A percentile compares a stretch with the other conserved stretches of the same genome.
Conservation (phyloP, 441 rosid species). For the Omphalea diandra region DNA sequence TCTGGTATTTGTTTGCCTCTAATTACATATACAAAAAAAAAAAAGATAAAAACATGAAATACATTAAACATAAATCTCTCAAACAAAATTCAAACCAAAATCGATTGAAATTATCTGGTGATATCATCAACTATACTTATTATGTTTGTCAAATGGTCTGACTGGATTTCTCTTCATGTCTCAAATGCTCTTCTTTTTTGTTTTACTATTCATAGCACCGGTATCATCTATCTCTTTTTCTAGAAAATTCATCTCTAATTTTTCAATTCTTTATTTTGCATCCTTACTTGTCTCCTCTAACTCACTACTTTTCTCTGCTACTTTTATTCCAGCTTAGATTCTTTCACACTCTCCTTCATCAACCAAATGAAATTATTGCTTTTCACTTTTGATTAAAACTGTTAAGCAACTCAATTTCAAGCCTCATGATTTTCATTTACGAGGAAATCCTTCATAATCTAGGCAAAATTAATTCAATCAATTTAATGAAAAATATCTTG, state of each 20-base stretch:
- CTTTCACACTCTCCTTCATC: constrained; percentile 72
- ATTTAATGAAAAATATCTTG: constrained; percentile 54
- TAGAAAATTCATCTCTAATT: constrained; percentile 34
- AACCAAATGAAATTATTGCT: constrained; percentile 61
- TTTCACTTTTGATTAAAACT: constrained; percentile 65
- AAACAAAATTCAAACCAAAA: no score
- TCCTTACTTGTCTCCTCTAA: constrained; percentile 28
- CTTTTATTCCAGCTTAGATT: constrained; percentile 69
- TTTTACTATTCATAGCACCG: constrained; percentile 22
- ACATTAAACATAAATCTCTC: no score
- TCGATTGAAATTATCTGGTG: no score
- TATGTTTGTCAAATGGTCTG: constrained; percentile 8
- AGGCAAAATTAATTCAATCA: constrained; percentile 68
- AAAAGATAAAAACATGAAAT: no score
- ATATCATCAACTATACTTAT: no score
- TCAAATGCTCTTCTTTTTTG: constrained; percentile 18
- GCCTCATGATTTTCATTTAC: constrained; percentile 49
- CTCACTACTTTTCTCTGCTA: constrained; percentile 32
- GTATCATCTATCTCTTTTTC: constrained; percentile 30
- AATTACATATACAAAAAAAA: no score
- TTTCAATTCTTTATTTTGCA: constrained; percentile 38
- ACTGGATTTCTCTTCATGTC: constrained; percentile 14
- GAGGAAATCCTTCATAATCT: constrained; percentile 68
- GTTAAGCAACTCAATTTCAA: constrained; percentile 70
- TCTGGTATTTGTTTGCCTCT: no score